Evolutionary conservation across 2,329 filamentous ascomycete genomes (phyloP).

Genomic region (Fusarium tuaranense): DNA sequence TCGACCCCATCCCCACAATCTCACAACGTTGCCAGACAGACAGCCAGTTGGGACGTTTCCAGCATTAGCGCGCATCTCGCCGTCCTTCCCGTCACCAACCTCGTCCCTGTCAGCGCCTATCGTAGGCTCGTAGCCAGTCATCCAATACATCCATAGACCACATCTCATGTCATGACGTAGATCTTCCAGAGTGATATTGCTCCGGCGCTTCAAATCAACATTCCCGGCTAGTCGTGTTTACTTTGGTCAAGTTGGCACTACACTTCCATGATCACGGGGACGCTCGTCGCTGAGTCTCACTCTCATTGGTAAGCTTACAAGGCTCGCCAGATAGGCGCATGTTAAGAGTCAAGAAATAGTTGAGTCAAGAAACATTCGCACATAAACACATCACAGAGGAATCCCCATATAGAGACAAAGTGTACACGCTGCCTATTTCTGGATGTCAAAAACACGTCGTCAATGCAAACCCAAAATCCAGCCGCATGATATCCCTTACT

Average conservation of each 20-base stretch:
- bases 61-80: slow-evolving; percentile 23
- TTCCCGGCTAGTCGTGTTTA: background rate
- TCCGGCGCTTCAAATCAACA: background rate
- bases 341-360: background rate
- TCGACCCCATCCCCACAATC: slow-evolving; percentile 8
- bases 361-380: background rate
- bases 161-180: slow-evolving; percentile 22
- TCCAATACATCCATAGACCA: slow-evolving; percentile 9
- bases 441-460: slow-evolving; percentile 48
- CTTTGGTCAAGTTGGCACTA: background rate
- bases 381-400: background rate
- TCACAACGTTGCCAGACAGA: slow-evolving; percentile 11
- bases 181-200: background rate
- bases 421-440: slow-evolving; percentile 48
- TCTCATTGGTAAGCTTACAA: background rate
- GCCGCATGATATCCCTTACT: slow-evolving; percentile 52
- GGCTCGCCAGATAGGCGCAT: background rate
- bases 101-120: slow-evolving; percentile 24
- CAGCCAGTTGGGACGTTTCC: slow-evolving; percentile 2
- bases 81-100: slow-evolving; percentile 9
- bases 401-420: slow-evolving; percentile 42
- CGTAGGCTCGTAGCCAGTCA: background rate
- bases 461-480: slow-evolving; percentile 55
- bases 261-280: background rate
- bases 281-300: background rate